A percentile compares a stretch with the other conserved stretches of the same genome.
Conservation (phyloP, 441 rosid genomes). For the Aleurites moluccanus region DNA sequence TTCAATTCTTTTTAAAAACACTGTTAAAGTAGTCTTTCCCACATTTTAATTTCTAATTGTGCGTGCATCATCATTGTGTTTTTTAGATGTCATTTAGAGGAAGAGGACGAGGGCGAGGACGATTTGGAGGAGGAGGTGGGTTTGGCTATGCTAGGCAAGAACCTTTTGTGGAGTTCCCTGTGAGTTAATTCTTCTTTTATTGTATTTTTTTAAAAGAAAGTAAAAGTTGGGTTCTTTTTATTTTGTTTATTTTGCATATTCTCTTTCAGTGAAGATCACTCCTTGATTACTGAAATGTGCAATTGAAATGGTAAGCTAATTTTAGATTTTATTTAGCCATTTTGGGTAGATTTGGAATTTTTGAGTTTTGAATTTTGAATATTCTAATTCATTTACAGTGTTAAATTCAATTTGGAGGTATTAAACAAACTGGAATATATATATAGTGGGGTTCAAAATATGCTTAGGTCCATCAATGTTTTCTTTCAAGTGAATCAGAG, state of each 20-base stretch:
- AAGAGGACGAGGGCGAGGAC: slow-evolving; percentile 45
- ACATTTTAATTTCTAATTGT: neutral
- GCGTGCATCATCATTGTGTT: neutral
- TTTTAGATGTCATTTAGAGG: slow-evolving; percentile 39
- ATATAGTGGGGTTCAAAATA: neutral
- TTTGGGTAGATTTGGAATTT: neutral
- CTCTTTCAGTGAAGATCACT: neutral
- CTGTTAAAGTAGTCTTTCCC: too few relatives aligned
- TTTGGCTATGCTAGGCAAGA: slow-evolving; percentile 33
- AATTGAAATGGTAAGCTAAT: neutral
- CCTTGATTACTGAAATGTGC: neutral
- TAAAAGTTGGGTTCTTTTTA: too few relatives aligned
- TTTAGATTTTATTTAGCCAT: neutral
- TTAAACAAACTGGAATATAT: neutral
- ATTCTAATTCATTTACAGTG: neutral
- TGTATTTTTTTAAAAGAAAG: neutral
- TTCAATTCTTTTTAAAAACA: too few relatives aligned
- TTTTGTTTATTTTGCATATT: neutral
- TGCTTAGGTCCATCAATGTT: neutral
- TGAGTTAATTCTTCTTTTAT: slow-evolving; percentile 15
- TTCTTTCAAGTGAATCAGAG: neutral
- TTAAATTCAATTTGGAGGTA: neutral
- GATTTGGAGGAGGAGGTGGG: slow-evolving; percentile 35
- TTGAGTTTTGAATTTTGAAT: neutral
- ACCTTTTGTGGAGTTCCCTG: slow-evolving; percentile 44